These are phyloP conservation scores for Juglanconis juglandina DNA, from an alignment of 2,329 filamentous ascomycete genomes.

Conservation along the genomic window DNA sequence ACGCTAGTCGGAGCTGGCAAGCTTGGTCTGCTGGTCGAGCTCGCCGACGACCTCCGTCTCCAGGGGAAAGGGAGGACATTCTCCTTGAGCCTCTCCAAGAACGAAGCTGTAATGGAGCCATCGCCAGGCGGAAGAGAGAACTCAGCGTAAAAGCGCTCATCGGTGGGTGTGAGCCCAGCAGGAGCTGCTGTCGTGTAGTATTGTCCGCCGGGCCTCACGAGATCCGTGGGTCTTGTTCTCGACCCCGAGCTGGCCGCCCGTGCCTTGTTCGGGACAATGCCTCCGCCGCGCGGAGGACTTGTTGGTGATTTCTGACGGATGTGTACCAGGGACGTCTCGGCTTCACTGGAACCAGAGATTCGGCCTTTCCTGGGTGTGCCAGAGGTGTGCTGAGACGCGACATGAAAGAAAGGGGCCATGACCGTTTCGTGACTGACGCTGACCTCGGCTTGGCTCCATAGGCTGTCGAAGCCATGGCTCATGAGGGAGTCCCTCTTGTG, in stretches of 20 bases:
- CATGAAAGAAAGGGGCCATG: slow-evolving; percentile 30
- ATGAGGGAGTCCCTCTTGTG: slow-evolving; percentile 25
- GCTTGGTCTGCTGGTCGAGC: slow-evolving; percentile 5
- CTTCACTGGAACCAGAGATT: slow-evolving; percentile 35
- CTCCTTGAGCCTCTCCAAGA: slow-evolving; percentile 28
- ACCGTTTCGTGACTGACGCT: slow-evolving; percentile 40
- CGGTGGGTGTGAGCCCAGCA: slow-evolving; percentile 5
- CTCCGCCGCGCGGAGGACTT: slow-evolving; percentile 24
- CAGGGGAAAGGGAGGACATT: slow-evolving; percentile 16
- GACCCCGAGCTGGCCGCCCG: slow-evolving; percentile 22
- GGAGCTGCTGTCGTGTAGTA: slow-evolving; percentile 8
- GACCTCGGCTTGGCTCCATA: slow-evolving; percentile 20
- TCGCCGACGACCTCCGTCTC: slow-evolving; percentile 5
- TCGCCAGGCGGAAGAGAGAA: slow-evolving; percentile 28
- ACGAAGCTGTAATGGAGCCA: slow-evolving; percentile 30
- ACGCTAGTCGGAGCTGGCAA: slow-evolving; percentile 4
- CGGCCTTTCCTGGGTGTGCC: slow-evolving; percentile 27
- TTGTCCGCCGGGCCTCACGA: background rate
- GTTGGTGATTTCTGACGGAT: slow-evolving; percentile 38
- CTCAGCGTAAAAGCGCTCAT: slow-evolving; percentile 16
- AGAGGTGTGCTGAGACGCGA: slow-evolving; percentile 20
- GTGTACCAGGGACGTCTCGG: slow-evolving; percentile 39
- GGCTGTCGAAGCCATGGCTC: background rate
- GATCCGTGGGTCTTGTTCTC: slow-evolving; percentile 25
- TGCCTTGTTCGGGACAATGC: slow-evolving; percentile 26